Evolutionary conservation across 2,329 filamentous ascomycete species (phyloP).

Genomic region (Sporothrix inflata): DNA sequence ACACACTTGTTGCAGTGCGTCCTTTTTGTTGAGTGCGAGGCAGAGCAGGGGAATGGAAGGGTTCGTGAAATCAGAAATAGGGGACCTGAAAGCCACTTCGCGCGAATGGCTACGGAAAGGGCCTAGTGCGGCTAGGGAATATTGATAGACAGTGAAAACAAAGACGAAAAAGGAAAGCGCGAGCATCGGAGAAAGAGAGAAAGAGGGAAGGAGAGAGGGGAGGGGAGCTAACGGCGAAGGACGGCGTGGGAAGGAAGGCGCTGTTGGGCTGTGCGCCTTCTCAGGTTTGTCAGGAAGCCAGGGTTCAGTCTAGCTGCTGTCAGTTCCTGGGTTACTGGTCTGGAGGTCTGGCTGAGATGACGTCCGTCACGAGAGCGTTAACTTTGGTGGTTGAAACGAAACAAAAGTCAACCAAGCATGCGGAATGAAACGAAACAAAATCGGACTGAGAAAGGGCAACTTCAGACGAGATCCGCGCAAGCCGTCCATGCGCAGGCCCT

Average conservation of each 20-base stretch:
- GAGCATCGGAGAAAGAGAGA: not conserved
- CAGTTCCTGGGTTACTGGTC: too few species aligned
- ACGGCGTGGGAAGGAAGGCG: not conserved
- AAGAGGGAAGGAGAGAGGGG: not conserved
- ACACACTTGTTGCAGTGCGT: not conserved
- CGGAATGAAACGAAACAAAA: not conserved
- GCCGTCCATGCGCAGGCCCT: too few species aligned
- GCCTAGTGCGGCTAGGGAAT: slow-evolving; percentile 11
- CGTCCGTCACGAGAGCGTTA: not conserved
- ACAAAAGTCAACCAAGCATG: not conserved
- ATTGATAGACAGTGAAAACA: slow-evolving; percentile 4
- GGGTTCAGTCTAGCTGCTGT: too few species aligned
- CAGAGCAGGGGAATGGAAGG: not conserved
- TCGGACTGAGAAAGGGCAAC: not conserved
- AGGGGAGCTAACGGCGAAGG: slow-evolving; percentile 1
- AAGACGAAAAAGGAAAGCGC: slow-evolving; percentile 12
- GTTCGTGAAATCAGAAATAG: not conserved
- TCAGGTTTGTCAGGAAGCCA: not conserved
- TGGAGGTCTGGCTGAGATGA: not conserved
- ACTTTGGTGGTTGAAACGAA: not conserved
- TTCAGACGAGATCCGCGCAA: not conserved
- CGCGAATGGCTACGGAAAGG: slow-evolving; percentile 7
- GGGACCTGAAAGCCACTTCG: not conserved
- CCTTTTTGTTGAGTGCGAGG: too few species aligned
- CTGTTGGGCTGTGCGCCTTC: slow-evolving; percentile 11